Conservation (phyloP, 1,284 basidiomycete genomes). For the Ganoderma resinaceum region DNA sequence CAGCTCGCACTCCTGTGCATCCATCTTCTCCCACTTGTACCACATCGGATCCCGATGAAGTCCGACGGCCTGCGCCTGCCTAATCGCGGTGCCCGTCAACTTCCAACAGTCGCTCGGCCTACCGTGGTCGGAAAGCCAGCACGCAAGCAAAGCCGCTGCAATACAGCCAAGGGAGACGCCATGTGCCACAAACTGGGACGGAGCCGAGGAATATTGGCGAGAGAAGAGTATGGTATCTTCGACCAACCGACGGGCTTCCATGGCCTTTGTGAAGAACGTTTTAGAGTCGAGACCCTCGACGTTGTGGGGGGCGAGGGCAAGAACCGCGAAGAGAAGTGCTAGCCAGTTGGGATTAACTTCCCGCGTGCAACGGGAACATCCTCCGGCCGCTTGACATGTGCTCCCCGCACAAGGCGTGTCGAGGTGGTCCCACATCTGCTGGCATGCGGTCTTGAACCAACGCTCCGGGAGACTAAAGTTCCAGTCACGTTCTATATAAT, state of each 20-base stretch:
- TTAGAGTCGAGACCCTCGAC: slow-evolving; percentile 39
- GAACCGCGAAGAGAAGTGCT: slow-evolving; percentile 53
- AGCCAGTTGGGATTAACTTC: slow-evolving; percentile 59
- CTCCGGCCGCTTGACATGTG: slow-evolving; percentile 34
- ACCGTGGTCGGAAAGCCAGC: slow-evolving; percentile 55
- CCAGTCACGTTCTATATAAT: slow-evolving; percentile 57
- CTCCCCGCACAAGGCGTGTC: slow-evolving; percentile 39
- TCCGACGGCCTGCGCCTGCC: slow-evolving; percentile 44
- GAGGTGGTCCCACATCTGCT: slow-evolving; percentile 55
- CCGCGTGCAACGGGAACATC: slow-evolving; percentile 50
- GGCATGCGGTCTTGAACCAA: slow-evolving; percentile 51
- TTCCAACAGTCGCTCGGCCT: slow-evolving; percentile 62
- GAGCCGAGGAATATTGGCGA: slow-evolving; percentile 45
- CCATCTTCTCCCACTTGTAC: slow-evolving; percentile 56
- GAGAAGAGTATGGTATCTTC: slow-evolving; percentile 52
- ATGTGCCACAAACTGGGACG: slow-evolving; percentile 46
- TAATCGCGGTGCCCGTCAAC: slow-evolving; percentile 48
- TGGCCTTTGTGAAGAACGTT: slow-evolving; percentile 50
- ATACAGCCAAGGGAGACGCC: slow-evolving; percentile 56
- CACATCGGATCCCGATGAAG: slow-evolving; percentile 59
- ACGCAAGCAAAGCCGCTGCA: slow-evolving; percentile 52
- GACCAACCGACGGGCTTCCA: slow-evolving; percentile 52
- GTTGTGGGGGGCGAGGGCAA: slow-evolving; percentile 47
- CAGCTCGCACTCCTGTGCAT: slow-evolving; percentile 51
- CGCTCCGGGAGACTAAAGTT: slow-evolving; percentile 56